Base-by-base conservation (phyloP, 2,329 filamentous ascomycete genomes). In the Colletotrichum sp. region DNA sequence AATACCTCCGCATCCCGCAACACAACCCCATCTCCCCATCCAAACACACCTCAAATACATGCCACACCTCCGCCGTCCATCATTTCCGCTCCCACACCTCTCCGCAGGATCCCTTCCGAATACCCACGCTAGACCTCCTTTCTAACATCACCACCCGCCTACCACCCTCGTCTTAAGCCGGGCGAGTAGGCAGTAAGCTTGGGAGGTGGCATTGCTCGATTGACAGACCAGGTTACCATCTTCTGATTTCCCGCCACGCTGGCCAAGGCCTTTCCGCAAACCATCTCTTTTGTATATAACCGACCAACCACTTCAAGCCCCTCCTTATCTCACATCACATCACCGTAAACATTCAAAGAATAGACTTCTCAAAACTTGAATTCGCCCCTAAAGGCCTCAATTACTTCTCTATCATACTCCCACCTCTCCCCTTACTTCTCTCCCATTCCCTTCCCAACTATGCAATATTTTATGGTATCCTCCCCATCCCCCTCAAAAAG, bases 241-340 rank as follows among this genome's bases (percentile, higher is more conserved):
- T 34, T 34, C 2, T 34, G 6, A 34, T 34, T 34, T 34, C 32
- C 2, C 6, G 32, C 32, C 32, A 13, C 34, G 34, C 15, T 15
- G 16, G 7, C 34, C 0, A 8, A 16, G 2, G 16, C 15, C 34
- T 2, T 16, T 2, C 34, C 0, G 0, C 15, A 0, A 16, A 16
- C 36, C 36, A 39, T 3, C 15, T 39, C 1, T 19, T n/a, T 44
- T 2, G 11, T 44, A 44, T 2, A 2, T 19, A n/a, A n/a, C n/a
- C n/a, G n/a, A n/a, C n/a, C n/a, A n/a, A n/a, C n/a, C n/a, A n/a
- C n/a, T n/a, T n/a, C n/a, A n/a, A n/a, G n/a, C n/a, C n/a, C n/a
- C n/a, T n/a, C n/a, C n/a, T n/a, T n/a, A 16, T 4, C 3, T n/a
- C 8, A 44, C 16, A 3, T 44, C 8, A 19, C 16, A 11, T 44